Base-by-base conservation (phyloP, 1,139 yeast genomes). In the Geotrichum carabidarum region DNA sequence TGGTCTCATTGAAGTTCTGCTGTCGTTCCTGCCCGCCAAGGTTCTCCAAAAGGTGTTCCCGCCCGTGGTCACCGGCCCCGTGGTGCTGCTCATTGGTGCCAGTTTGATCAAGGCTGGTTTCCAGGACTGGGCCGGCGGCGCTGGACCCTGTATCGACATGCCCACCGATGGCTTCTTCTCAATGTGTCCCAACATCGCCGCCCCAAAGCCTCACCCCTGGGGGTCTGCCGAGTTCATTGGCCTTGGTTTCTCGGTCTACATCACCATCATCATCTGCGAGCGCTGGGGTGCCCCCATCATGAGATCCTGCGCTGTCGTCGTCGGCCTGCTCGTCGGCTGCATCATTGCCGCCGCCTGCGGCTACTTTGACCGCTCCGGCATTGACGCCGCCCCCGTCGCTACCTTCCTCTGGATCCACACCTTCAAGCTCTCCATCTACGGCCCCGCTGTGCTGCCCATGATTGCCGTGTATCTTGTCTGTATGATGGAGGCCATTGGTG, bases 401-500 rank as follows among this genome's bases (percentile, higher is more conserved):
- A 86, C 94, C 30, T 89, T 89, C 71, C 70, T 86, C 63, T 89
- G 96, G 96, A 89, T 84, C 40, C 84, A 85, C 59, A 88, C 96
- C 11, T 89, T 89, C 75, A 81, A 78, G 61, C 76, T 89, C 55
- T 69, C 75, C 43, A 80, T 89, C 9, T 87, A 89, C 64, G 96
- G 88, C 1, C 96, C 96, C 1, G 80, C 84, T 4, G 89, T 89
- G 14, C 73, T 89, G 51, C 96, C 96, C 17, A 80, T 86, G 73
- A 71, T 89, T 58, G 93, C 95, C 0, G 86, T 88, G 53, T 89
- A 83, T 67, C 75, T 87, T 31, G 88, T 84, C 42, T 72, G 86
- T 63, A 84, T 86, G 80, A 87, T 88, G 88, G 96, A 89, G 73
- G 85, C 95, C 50, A 87, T 89, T 65, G 96, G 96, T 68, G 96